phyloP scores from a whole-genome alignment of 2,329 filamentous ascomycete species.

The Tolypocladium ophioglossoides region DNA sequence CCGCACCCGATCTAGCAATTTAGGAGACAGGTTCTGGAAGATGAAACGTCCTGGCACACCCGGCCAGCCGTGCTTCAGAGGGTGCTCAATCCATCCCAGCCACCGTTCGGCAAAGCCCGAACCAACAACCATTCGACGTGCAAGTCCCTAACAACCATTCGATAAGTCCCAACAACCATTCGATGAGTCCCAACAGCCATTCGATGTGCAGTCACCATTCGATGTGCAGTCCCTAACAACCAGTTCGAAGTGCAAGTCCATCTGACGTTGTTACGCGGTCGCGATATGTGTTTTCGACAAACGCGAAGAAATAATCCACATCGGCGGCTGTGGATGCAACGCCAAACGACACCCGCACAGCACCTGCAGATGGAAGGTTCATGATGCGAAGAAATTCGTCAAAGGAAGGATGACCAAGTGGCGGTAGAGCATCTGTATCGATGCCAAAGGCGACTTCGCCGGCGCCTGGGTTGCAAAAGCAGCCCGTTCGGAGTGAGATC shows the following conservation, averaged over 20 bases:
- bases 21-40: too few species aligned
- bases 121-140: too few species aligned
- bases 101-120: too few species aligned
- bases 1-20: too few species aligned
- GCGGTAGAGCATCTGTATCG: not conserved
- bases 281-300: slow-evolving; percentile 19
- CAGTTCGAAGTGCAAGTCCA: not conserved
- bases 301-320: slow-evolving; percentile 24
- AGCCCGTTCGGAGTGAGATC: slow-evolving; percentile 29
- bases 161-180: too few species aligned
- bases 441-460: slow-evolving; percentile 23
- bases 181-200: too few species aligned
- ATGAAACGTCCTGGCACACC: too few species aligned
- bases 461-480: slow-evolving; percentile 31
- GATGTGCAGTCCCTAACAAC: too few species aligned
- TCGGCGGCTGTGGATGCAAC: slow-evolving; percentile 23
- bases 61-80: too few species aligned
- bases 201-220: too few species aligned
- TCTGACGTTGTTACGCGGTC: slow-evolving; percentile 11
- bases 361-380: slow-evolving; percentile 16
- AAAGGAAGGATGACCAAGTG: slow-evolving; percentile 4
- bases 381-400: slow-evolving; percentile 8
- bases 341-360: slow-evolving; percentile 28
- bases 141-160: too few species aligned
- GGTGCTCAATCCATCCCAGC: too few species aligned